Percentiles rank a stretch among this genome's conserved stretches.
Conservation (phyloP, 257 asterid species). For the Salvia rosmarinus region DNA sequence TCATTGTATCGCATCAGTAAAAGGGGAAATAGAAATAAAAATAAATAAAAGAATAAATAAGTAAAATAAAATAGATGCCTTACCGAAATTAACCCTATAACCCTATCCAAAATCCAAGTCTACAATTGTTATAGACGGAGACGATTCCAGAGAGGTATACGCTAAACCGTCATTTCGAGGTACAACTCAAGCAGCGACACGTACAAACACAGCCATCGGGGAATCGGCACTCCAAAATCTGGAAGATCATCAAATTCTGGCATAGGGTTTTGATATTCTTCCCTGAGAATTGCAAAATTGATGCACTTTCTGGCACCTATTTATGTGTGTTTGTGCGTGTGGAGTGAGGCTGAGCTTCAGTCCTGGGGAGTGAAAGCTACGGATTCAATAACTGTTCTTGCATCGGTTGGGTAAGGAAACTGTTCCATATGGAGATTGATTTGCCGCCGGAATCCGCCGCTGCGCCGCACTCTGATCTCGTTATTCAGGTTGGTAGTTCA, state of each 20-base stretch:
- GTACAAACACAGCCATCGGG: neutral
- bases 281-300: conserved; percentile 29
- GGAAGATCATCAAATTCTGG: conserved; percentile 32
- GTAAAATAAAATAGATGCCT: neutral
- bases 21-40: neutral
- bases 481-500: conserved; percentile 54
- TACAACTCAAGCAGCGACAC: conserved; percentile 31
- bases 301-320: conserved; percentile 27
- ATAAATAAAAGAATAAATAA: neutral
- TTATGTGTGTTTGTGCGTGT: conserved; percentile 11
- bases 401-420: conserved; percentile 58
- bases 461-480: conserved; percentile 48
- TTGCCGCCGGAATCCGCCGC: conserved; percentile 48
- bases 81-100: conserved; percentile 16
- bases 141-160: conserved; percentile 31
- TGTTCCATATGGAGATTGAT: conserved; percentile 69
- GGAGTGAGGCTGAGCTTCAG: conserved; percentile 48
- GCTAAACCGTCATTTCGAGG: conserved; percentile 35
- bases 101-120: conserved; percentile 35
- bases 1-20: too few species aligned
- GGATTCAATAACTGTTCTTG: conserved; percentile 48
- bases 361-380: conserved; percentile 62
- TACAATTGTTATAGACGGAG: conserved; percentile 12
- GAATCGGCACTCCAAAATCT: conserved; percentile 17
- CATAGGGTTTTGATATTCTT: conserved; percentile 46